phyloP scores from a whole-genome alignment of 108 stramenopile genomes.

The Nitzschia sp. region DNA sequence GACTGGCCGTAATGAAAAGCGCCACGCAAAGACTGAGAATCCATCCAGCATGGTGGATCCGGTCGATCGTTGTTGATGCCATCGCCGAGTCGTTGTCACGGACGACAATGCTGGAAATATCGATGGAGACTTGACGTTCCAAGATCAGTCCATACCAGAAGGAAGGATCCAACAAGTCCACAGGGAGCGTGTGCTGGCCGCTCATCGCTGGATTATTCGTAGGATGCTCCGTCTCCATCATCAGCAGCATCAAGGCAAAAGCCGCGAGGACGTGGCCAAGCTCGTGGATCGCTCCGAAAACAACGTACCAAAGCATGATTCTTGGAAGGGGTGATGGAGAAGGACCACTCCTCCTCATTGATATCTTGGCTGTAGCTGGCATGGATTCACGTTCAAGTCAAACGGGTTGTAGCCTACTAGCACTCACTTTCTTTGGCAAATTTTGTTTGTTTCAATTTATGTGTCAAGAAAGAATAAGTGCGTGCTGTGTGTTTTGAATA shows the following conservation, averaged over 20 bases:
- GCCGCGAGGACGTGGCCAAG: conserved; percentile 45
- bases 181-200: no score
- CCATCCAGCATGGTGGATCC: conserved; percentile 63
- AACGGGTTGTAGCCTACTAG: not conserved
- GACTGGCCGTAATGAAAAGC: conserved; percentile 10
- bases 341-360: not conserved
- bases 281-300: conserved; percentile 67
- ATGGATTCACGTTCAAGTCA: not conserved
- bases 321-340: no score
- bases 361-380: not conserved
- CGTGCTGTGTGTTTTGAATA: no score
- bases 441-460: not conserved
- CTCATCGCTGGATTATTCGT: not conserved
- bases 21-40: conserved; percentile 50
- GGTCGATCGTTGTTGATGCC: not conserved
- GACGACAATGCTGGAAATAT: conserved; percentile 2
- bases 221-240: conserved; percentile 15
- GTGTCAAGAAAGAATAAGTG: no score
- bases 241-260: conserved; percentile 4
- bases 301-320: conserved; percentile 48
- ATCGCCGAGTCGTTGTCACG: not conserved
- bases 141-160: conserved; percentile 12
- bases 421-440: not conserved
- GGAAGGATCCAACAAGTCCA: not conserved
- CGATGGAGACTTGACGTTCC: conserved; percentile 6